Evolutionary conservation across 768 basidiomycete genomes (phyloP), one percentile per base, ranked within the genome.

Genomic region (Pleurotus salmoneostramineus): DNA sequence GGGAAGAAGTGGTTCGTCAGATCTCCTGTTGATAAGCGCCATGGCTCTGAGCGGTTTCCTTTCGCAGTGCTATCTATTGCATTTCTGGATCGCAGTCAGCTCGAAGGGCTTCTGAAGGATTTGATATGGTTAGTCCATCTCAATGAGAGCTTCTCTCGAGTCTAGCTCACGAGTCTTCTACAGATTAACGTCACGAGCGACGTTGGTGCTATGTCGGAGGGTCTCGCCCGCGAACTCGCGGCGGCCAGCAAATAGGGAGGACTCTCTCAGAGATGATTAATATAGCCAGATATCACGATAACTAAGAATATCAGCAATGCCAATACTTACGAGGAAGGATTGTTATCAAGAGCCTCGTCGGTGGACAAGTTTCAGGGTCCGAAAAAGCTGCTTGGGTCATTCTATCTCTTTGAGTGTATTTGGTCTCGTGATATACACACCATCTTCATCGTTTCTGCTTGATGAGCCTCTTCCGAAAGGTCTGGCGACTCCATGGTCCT

Each of bases 1-100:
- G 76, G 79, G 17, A 89, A 88, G 74, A 89, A 88, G 73, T 86
- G 85, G 86, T 87, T 58, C 15, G 73, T 55, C 21, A n/a, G 6
- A 31, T 42, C 10, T 34, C 31, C 58, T 46, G 21, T 49, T 17
- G 10, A 8, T 34, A 43, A 15, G 34, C n/a, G n/a, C 44, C 15
- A 7, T 35, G 3, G 3, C 3, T 2, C 21, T 4, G 21, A 34
- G 4, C 14, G n/a, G 17, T 14, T 17, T 15, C 4, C 44, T 11
- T 45, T 31, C 48, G 43, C 5, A 83, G 82, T 61, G 83, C 75
- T 1, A 76, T 82, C 37, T 82, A 60, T 62, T 83, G 82, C 61
- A 74, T 69, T 10, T 73, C 73, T 0, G 82, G 82, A 32, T 50
- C 68, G 10, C 78, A 80, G 52, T 68, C 79, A 2, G 72, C 72